phyloP scores from a whole-genome alignment of 371 early-diverging fungal genomes.

The Mucor saturninus region DNA sequence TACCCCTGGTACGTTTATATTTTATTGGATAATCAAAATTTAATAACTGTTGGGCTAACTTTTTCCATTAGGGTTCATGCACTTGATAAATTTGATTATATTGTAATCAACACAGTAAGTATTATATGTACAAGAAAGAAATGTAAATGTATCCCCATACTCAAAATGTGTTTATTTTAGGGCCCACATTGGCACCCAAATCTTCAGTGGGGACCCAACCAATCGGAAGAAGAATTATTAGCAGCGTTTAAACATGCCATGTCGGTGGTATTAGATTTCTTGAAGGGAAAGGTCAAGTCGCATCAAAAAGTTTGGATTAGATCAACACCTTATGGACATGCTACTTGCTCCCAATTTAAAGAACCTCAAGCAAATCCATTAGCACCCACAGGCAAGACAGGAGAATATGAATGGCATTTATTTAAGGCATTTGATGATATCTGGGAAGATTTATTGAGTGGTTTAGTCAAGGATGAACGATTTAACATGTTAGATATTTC shows the following conservation, averaged over 20 bases:
- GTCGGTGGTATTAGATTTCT: conserved; percentile 32
- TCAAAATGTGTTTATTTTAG: conserved; percentile 12
- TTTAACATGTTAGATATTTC: conserved; percentile 44
- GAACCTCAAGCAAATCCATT: conserved; percentile 35
- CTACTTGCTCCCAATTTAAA: conserved; percentile 41
- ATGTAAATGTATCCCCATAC: background rate
- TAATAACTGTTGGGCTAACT: background rate
- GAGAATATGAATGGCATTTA: conserved; percentile 56
- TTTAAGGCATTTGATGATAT: conserved; percentile 43
- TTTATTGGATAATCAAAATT: background rate
- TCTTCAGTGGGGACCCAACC: conserved; percentile 39
- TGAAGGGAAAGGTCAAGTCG: conserved; percentile 29
- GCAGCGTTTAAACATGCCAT: conserved; percentile 42
- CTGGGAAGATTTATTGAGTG: conserved; percentile 43
- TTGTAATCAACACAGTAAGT: conserved; percentile 51
- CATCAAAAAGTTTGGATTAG: conserved; percentile 50
- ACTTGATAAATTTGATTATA: conserved; percentile 41
- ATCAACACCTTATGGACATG: conserved; percentile 55
- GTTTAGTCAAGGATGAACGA: conserved; percentile 4
- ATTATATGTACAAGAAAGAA: background rate
- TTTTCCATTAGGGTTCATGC: conserved; percentile 45
- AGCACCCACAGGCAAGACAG: conserved; percentile 37
- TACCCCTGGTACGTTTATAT: conserved; percentile 45
- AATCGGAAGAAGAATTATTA: conserved; percentile 41
- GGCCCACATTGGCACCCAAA: conserved; percentile 55